Conservation (phyloP, 176 grass and related monocot species). For the Ampelocalamus luodianensis region DNA sequence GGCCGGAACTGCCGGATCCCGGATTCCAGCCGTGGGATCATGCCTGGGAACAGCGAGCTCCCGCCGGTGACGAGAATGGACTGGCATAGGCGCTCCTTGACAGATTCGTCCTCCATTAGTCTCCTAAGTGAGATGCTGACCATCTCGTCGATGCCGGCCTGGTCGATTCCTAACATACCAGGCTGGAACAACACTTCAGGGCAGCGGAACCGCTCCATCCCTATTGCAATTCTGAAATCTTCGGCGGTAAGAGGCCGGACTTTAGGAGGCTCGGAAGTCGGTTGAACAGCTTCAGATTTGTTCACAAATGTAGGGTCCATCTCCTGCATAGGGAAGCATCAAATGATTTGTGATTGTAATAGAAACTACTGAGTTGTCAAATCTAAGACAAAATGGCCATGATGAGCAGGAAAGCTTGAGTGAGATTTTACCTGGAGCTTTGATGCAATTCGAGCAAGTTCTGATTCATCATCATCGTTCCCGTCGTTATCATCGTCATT, state of each 20-base stretch:
- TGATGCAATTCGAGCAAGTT: conserved; percentile 67
- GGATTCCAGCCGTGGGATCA: conserved; percentile 77
- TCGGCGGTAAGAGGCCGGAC: conserved; percentile 62
- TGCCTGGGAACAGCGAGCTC: conserved; percentile 76
- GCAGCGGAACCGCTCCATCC: conserved; percentile 78
- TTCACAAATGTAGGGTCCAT: conserved; percentile 84
- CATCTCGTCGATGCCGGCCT: conserved; percentile 87
- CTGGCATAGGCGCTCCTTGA: conserved; percentile 75
- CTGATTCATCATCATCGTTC: conserved; percentile 82
- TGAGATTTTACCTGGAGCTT: conserved; percentile 72
- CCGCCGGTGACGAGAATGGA: conserved; percentile 86
- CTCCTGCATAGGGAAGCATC: conserved; percentile 53
- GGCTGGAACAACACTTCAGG: conserved; percentile 90
- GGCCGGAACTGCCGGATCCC: conserved; percentile 75
- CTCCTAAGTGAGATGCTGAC: conserved; percentile 74
- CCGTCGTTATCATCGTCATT: conserved; percentile 78
- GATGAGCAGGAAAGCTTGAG: neutral
- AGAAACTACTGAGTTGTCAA: conserved; percentile 6
- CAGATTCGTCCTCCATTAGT: conserved; percentile 54
- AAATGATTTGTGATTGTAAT: conserved; percentile 12
- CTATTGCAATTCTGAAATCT: conserved; percentile 75
- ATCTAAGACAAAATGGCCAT: conserved; percentile 27
- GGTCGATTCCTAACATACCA: conserved; percentile 80
- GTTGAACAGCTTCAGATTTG: conserved; percentile 55
- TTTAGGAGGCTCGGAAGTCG: conserved; percentile 55